Evolutionary conservation across 108 stramenopile species (phyloP).

Genomic region (Mediolabrus comicus): DNA sequence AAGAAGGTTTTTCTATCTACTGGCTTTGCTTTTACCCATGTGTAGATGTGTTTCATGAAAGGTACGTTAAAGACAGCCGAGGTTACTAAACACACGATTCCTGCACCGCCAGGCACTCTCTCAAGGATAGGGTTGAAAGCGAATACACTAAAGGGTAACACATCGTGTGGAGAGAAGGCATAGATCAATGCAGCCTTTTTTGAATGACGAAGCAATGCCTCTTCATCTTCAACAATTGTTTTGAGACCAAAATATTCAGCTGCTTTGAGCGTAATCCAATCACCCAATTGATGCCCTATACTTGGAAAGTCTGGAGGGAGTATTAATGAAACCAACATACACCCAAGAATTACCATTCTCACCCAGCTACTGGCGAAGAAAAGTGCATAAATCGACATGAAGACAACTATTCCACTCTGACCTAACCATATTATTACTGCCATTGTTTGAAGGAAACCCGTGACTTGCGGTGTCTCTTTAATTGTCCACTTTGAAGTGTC

Average conservation of each 20-base stretch:
- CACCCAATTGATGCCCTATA: slow-evolving; percentile 25
- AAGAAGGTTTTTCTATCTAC: slow-evolving; percentile 54
- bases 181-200: slow-evolving; percentile 47
- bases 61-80: slow-evolving; percentile 50
- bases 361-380: slow-evolving; percentile 25
- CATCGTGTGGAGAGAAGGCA: slow-evolving; percentile 56
- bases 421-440: slow-evolving; percentile 43
- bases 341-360: slow-evolving; percentile 26
- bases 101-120: slow-evolving; percentile 39
- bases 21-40: slow-evolving; percentile 32
- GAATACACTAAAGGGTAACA: slow-evolving; percentile 53
- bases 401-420: slow-evolving; percentile 36
- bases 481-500: slow-evolving; percentile 29
- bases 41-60: slow-evolving; percentile 56
- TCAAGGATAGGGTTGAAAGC: slow-evolving; percentile 40
- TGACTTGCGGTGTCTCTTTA: slow-evolving; percentile 26
- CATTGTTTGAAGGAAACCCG: slow-evolving; percentile 26
- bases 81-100: slow-evolving; percentile 40
- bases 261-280: slow-evolving; percentile 51
- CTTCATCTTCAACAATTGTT: slow-evolving; percentile 54
- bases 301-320: slow-evolving; percentile 45
- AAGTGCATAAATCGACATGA: slow-evolving; percentile 20
- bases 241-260: slow-evolving; percentile 55
- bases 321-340: slow-evolving; percentile 14
- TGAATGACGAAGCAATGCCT: slow-evolving; percentile 26